Base-by-base conservation (phyloP, 2,329 filamentous ascomycete genomes). In the Ophiognomonia clavigignenti-juglandacearum region DNA sequence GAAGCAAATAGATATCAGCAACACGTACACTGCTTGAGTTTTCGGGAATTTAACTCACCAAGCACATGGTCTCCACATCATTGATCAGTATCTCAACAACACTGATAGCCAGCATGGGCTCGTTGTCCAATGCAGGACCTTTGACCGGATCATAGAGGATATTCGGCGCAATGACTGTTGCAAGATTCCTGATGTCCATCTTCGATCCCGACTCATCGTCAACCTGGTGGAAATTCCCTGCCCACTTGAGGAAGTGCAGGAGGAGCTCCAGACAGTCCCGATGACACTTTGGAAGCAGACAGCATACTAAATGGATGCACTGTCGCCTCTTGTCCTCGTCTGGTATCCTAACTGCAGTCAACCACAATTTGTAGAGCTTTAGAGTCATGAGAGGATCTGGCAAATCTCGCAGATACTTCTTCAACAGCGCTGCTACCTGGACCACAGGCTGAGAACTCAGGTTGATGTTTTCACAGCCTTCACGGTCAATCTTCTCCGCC, bases 131-230 rank as follows among this genome's bases (percentile, higher is more conserved):
- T 36, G 79, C 80, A 6, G 78, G 74, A 40, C 75, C 77, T 62
- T 84, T 86, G 35, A 78, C 69, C 55, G 73, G 74, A 55, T 85
- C 87, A 57, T 87, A 91, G 11, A 96, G 76, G 52, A 98, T 89
- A 59, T 98, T 98, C 0, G 93, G 93, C 5, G 92, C 91, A 65
- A 98, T 96, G 53, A 98, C 93, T 3, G 95, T 97, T 4, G 93
- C 89, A 53, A 98, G 78, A 61, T 98, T 98, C 71, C 95, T 90
- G 44, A 95, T 87, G 64, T 98, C 93, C 93, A 98, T 98, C 75
- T 97, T 96, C 57, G 92, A 96, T 22, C 93, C 93, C 19, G 86
- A 87, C 63, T 98, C 93, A 60, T 98, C 93, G 58, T 98, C 93
- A 13, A 98, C 84, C 61, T 96, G 91, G 53, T 95, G 92, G 72